phyloP scores from a whole-genome alignment of 768 basidiomycete genomes.

The Cyclocybe cylindracea region DNA sequence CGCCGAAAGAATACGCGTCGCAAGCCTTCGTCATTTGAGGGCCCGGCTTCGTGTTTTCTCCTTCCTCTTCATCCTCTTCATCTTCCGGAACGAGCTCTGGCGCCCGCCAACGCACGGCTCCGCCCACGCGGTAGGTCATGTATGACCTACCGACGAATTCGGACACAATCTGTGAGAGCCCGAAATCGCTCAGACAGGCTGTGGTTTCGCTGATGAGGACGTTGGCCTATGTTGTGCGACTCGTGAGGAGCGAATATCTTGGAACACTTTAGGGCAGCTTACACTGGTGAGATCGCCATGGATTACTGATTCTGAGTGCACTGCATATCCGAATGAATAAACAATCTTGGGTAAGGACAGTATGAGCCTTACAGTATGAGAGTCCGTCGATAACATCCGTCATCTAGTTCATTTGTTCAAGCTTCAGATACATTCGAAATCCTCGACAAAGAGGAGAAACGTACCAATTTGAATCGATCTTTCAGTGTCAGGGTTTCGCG shows the following conservation, averaged over 20 bases:
- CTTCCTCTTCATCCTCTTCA: neutral
- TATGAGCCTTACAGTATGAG: neutral
- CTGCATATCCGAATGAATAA: neutral
- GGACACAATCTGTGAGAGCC: neutral
- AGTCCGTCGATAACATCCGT: neutral
- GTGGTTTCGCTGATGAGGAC: slow-evolving; percentile 1
- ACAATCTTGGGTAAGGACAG: neutral
- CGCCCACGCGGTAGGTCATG: neutral
- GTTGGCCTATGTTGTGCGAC: neutral
- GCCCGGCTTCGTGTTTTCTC: neutral
- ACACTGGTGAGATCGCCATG: slow-evolving; percentile 3
- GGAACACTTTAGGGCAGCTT: neutral
- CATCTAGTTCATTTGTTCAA: neutral
- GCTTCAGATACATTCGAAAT: no score
- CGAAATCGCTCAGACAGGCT: neutral
- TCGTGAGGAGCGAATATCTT: neutral
- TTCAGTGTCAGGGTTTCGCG: neutral
- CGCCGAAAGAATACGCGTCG: slow-evolving; percentile 1
- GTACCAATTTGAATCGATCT: neutral
- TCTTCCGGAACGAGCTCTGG: neutral
- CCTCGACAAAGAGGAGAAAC: neutral
- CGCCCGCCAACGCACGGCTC: neutral
- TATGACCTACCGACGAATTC: neutral
- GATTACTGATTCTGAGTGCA: neutral
- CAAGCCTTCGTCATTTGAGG: neutral